Conservation (phyloP, 148 eudicot genomes). For the Pouteria glomerata region DNA sequence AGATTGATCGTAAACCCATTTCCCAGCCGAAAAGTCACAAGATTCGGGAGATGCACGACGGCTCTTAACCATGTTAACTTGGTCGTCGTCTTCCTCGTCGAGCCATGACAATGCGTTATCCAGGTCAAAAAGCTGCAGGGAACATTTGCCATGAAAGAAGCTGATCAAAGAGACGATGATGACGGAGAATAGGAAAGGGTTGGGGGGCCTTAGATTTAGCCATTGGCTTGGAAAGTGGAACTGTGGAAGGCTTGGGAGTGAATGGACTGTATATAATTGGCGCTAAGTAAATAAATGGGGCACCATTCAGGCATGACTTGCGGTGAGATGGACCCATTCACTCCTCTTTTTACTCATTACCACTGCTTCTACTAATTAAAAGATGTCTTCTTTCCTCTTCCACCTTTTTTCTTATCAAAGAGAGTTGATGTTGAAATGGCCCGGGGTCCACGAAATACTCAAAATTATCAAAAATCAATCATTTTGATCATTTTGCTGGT, state of each 20-base stretch:
- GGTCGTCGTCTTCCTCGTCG: conserved; percentile 43
- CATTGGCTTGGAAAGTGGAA: conserved; percentile 1
- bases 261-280: not conserved
- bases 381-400: not conserved
- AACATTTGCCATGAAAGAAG: conserved; percentile 14
- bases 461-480: no score
- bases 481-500: no score
- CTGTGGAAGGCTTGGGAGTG: not conserved
- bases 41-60: conserved; percentile 20
- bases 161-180: conserved; percentile 18
- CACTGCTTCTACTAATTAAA: conserved; percentile 7
- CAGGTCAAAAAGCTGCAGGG: conserved; percentile 13
- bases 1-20: conserved; percentile 75
- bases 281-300: no score
- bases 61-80: conserved; percentile 32
- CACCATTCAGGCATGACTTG: not conserved
- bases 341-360: conserved; percentile 11
- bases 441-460: no score
- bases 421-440: not conserved
- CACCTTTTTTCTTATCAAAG: not conserved
- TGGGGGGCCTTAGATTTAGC: conserved; percentile 4
- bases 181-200: conserved; percentile 10
- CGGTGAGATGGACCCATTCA: not conserved
- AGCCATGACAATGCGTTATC: conserved; percentile 40
- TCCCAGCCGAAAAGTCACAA: conserved; percentile 58